Evolutionary conservation across 2,329 filamentous ascomycete genomes (phyloP), one percentile per base, ranked within the genome.

Genomic region (Bisporella sp.): DNA sequence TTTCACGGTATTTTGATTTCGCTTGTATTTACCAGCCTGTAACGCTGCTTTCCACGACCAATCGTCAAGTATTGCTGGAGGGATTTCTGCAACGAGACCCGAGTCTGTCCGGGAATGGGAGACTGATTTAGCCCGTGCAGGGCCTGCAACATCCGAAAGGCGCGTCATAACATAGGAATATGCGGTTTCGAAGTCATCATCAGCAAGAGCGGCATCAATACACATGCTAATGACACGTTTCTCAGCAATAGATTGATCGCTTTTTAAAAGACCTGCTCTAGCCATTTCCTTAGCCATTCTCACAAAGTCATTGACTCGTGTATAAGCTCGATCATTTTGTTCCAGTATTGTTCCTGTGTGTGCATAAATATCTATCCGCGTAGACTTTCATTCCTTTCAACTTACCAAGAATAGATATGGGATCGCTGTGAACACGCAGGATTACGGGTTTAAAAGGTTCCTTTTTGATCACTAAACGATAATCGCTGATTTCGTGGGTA

Each of bases 171-270:
- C 84, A 62, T 88, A 92, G 0, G 87, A 91, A 65, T 92, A 93
- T 8, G 88, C 88, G 0, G 88, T 93, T 64, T 95, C 89, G 54
- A 93, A 93, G 63, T 82, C 89, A 55, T 90, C 83, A 62, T 91
- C 87, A 7, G 75, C 74, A 1, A 93, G 73, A 9, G 88, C 86
- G 11, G 85, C 82, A 63, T 89, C 83, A 40, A 92, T 82, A 56
- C 87, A 89, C 85, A 92, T 89, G 52, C 85, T 84, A 5, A 82
- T 84, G 46, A 93, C 81, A 31, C 87, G 79, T 45, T 78, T 80
- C 62, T 85, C 81, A 4, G 80, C 77, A 37, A 72, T 62, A 4
- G 65, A 33, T 21, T 55, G 33, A 42, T 60, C 53, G 13, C 52
- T 54, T 41, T 56, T 46, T 41, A 55, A 71, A 48, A 83, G 66